Evolutionary conservation across 2,329 filamentous ascomycete genomes (phyloP).

Genomic region (Monilinia fructicola): DNA sequence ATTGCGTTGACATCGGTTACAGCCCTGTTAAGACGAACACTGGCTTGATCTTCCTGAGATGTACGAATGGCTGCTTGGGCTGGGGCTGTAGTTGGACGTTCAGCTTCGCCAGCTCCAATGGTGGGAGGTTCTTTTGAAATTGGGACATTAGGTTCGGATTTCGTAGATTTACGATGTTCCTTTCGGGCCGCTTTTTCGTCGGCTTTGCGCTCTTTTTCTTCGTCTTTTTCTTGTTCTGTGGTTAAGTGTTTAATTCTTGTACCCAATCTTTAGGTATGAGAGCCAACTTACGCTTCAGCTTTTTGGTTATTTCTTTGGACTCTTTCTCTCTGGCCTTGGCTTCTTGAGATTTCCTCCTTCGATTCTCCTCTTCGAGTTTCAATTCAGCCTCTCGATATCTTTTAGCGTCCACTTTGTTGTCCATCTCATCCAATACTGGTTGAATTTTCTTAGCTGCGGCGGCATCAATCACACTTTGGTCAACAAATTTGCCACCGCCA

Average conservation of each 20-base stretch:
- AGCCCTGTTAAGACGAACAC: conserved; percentile 31
- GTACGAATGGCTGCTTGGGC: conserved; percentile 29
- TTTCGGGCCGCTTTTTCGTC: conserved; percentile 54
- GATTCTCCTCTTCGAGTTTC: conserved; percentile 63
- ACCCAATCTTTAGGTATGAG: neutral
- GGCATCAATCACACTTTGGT: conserved; percentile 73
- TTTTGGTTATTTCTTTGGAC: conserved; percentile 53
- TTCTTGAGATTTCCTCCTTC: conserved; percentile 57
- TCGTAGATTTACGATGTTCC: conserved; percentile 51
- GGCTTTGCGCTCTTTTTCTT: conserved; percentile 51
- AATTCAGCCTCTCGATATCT: conserved; percentile 64
- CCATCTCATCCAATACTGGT: conserved; percentile 82
- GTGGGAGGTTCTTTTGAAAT: neutral
- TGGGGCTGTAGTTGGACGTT: conserved; percentile 23
- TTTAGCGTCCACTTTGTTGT: conserved; percentile 72
- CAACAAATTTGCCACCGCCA: conserved; percentile 78
- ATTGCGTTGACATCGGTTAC: conserved; percentile 29
- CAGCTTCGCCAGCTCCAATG: neutral
- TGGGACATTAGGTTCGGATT: conserved; percentile 18
- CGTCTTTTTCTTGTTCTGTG: conserved; percentile 44
- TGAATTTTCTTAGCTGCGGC: conserved; percentile 77
- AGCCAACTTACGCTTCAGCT: conserved; percentile 57
- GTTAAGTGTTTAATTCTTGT: neutral
- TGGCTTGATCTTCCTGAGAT: conserved; percentile 37
- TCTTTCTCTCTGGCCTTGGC: conserved; percentile 58